phyloP scores from a whole-genome alignment of 2,329 filamentous ascomycete species.

The Epichloe baconii region DNA sequence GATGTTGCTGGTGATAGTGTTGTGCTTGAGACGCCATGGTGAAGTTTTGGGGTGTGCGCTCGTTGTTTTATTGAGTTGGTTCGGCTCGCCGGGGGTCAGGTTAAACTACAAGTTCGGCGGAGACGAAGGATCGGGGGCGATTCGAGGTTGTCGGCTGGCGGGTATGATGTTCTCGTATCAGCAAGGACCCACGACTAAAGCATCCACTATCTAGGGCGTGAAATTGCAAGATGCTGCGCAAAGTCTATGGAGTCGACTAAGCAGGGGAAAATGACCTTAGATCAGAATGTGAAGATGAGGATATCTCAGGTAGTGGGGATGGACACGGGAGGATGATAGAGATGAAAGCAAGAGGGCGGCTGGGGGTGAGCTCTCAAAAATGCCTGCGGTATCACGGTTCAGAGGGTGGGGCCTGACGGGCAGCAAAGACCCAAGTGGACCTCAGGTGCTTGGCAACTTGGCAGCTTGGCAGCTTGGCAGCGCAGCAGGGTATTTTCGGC shows the following conservation, averaged over 20 bases:
- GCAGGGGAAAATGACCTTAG: neutral
- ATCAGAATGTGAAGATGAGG: constrained; percentile 2
- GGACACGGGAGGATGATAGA: neutral
- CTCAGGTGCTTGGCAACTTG: neutral
- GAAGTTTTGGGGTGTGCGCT: constrained; percentile 16
- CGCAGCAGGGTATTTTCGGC: constrained; percentile 4
- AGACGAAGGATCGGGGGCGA: constrained; percentile 2
- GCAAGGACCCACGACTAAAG: neutral
- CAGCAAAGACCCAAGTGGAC: constrained; percentile 2
- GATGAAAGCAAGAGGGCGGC: constrained; percentile 3
- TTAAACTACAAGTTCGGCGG: constrained; percentile 2
- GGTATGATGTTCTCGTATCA: neutral
- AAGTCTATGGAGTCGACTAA: neutral
- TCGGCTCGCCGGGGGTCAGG: constrained; percentile 1
- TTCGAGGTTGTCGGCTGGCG: neutral
- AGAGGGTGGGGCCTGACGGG: constrained; percentile 6
- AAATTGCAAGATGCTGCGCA: neutral
- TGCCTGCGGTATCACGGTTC: constrained; percentile 3
- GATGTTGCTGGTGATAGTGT: constrained; percentile 11
- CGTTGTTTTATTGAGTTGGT: constrained; percentile 21
- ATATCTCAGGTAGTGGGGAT: constrained; percentile 1
- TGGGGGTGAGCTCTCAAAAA: constrained; percentile 5
- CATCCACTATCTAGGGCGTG: neutral
- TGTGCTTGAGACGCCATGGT: constrained; percentile 24
- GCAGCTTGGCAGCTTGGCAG: neutral